Evolutionary conservation across 768 basidiomycete species (phyloP), one percentile per base, ranked within the genome.

Genomic region (Termitomyces titanicus): DNA sequence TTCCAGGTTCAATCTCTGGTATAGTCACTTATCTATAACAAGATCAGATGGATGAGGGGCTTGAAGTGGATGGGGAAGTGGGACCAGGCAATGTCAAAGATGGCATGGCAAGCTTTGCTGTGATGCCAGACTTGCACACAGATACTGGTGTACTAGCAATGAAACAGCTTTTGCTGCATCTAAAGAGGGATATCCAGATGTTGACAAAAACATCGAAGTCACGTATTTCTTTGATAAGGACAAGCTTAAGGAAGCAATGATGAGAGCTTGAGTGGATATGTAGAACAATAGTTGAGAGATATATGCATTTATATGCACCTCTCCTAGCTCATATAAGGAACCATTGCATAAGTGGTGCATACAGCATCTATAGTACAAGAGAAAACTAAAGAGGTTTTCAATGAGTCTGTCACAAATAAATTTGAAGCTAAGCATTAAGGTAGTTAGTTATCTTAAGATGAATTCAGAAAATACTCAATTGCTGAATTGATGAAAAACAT

Each of bases 41-140:
- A n/a, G n/a, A 94, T 77, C 7, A 96, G 77, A 18, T 81, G 80
- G 38, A 90, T 66, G 20, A 95, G 79, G 0, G 86, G 83, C 24
- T 78, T 75, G 58, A 88, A 78, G 52, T 92, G 85, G 29, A 92
- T 79, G 2, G 94, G 94, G 70, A 94, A 98, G 2, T 91, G 82
- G 9, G 88, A 81, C 3, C 89, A 80, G 7, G 89, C 83, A 22
- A 92, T 84, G 57, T 94, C 92, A 51, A 98, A 81, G 47, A 95
- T 80, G 34, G 89, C 88, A 24, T 88, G 82, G 29, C 93, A 88
- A 18, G 85, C 72, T 3, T 79, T 77, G 45, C 83, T 83, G 35
- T 79, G 75, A 37, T 82, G 73, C 83, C 85, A 89, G 64, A 94
- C 92, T 61, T 94, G 91, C 5, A 78, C 73, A 59, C 87, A 89